Evolutionary conservation across 441 rosid genomes (phyloP), one percentile per base, ranked within the genome.

Genomic region (Viola pubescens): DNA sequence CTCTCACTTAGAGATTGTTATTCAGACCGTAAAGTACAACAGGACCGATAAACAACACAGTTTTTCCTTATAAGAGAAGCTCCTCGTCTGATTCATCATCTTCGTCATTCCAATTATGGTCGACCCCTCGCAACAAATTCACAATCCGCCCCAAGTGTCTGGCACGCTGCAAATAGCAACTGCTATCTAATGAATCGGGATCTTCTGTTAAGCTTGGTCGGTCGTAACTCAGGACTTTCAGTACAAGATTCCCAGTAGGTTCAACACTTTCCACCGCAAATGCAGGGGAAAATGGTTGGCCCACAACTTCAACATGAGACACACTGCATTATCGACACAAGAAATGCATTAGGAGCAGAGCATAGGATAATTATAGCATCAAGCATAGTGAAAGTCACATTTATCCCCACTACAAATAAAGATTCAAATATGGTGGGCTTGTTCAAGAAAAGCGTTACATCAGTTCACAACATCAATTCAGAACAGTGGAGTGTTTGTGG

Each of bases 271-370:
- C 75, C 53, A 73, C 59, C 14, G 65, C 59, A 62, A 89, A 78
- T 42, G 81, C 66, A 12, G 81, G 79, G 34, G 71, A 75, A 43
- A 83, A 62, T 3, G 84, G 77, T 42, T 84, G 78, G 63, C 97
- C 97, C 54, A 78, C 8, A 56, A 75, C 88, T 69, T 73, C 66
- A 19, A 89, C 92, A 53, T 78, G 82, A 4, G 85, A 63, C 37
- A 89, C 73, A 5, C 97, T 89, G 85, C 80, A 79, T 60, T 5
- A 26, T 26, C 34, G 34, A 26, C 34, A 5, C 2, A 52, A 68
- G 54, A 53, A 52, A 12, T 4, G 40, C 11, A 52, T 9, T 6
- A 39, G 7, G 3, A 53, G 6, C 13, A 12, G 55, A 26, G 34
- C 34, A 26, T 26, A 26, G 34, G 34, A 26, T 26, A 26, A 2